Conservation (phyloP, 2,329 filamentous ascomycete genomes). For the Cladosporium cucumerinum region DNA sequence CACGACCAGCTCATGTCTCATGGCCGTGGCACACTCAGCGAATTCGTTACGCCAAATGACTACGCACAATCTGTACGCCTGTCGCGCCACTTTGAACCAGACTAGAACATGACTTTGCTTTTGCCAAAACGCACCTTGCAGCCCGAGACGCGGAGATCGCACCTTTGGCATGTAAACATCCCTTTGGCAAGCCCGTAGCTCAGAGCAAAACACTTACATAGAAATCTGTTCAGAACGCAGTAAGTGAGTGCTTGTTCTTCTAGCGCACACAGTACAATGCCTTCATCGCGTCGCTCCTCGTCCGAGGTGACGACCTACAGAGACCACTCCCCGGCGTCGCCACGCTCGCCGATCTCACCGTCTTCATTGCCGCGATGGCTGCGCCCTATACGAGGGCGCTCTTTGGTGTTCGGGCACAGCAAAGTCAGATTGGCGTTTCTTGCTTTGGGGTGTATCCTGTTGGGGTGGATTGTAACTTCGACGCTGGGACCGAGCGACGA, state of each 20-base stretch:
- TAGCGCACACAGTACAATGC: slow-evolving; percentile 7
- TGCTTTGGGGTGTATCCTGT: slow-evolving; percentile 26
- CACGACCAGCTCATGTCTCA: neutral
- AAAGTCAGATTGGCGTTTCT: slow-evolving; percentile 27
- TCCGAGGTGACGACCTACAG: slow-evolving; percentile 23
- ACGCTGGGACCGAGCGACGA: slow-evolving; percentile 23
- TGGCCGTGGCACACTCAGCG: neutral
- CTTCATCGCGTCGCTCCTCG: slow-evolving; percentile 25
- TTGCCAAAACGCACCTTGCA: slow-evolving; percentile 5
- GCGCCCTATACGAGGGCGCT: slow-evolving; percentile 18
- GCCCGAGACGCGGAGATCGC: slow-evolving; percentile 1
- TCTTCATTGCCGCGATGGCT: slow-evolving; percentile 31
- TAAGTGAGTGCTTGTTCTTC: neutral
- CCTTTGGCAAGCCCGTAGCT: neutral
- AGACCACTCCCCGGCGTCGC: slow-evolving; percentile 26
- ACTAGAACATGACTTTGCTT: slow-evolving; percentile 5
- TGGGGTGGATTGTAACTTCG: slow-evolving; percentile 33
- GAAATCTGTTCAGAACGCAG: neutral
- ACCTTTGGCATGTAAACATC: slow-evolving; percentile 17
- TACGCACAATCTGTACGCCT: neutral
- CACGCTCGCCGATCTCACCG: slow-evolving; percentile 26
- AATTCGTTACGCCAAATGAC: neutral
- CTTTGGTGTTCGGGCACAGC: slow-evolving; percentile 19
- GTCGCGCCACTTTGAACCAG: neutral
- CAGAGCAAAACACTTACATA: neutral